These are phyloP conservation scores for Blastobotrys proliferans DNA, from an alignment of 1,139 yeast genomes.

Conservation along the genomic window DNA sequence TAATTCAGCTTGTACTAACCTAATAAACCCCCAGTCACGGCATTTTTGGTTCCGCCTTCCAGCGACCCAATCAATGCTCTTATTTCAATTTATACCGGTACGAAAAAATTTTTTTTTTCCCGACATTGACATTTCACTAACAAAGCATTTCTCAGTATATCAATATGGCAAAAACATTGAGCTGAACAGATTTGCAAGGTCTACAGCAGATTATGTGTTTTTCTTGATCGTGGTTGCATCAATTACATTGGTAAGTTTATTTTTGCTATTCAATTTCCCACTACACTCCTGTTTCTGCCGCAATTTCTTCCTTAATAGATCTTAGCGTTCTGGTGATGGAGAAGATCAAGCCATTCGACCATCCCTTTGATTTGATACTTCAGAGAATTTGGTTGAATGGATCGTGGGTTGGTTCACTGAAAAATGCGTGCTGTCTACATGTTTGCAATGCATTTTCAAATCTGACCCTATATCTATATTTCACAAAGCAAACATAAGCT, in stretches of 20 bases:
- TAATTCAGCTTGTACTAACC: neutral
- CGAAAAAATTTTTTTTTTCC: slow-evolving; percentile 2
- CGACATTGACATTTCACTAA: slow-evolving; percentile 3
- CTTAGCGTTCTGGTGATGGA: slow-evolving; percentile 36
- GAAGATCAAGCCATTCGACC: slow-evolving; percentile 29
- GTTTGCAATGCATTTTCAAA: too few species aligned
- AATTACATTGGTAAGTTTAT: slow-evolving; percentile 31
- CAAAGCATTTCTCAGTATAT: slow-evolving; percentile 18
- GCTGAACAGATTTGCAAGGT: slow-evolving; percentile 28
- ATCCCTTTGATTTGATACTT: slow-evolving; percentile 27
- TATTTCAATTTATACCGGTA: slow-evolving; percentile 31
- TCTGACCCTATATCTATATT: too few species aligned
- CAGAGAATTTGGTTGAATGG: slow-evolving; percentile 22
- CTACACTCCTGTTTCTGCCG: slow-evolving; percentile 35
- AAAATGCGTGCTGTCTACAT: too few species aligned
- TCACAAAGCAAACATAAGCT: too few species aligned
- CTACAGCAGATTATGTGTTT: slow-evolving; percentile 32
- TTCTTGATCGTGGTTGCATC: slow-evolving; percentile 30
- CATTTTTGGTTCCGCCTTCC: slow-evolving; percentile 30
- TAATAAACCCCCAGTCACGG: slow-evolving; percentile 26
- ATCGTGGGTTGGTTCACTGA: slow-evolving; percentile 28
- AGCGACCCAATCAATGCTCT: slow-evolving; percentile 29
- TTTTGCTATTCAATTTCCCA: neutral
- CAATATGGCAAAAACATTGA: slow-evolving; percentile 32
- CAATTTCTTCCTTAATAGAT: slow-evolving; percentile 28